Conservation (phyloP, 495 filamentous ascomycete genomes). For the Parachaetomium inaequale region DNA sequence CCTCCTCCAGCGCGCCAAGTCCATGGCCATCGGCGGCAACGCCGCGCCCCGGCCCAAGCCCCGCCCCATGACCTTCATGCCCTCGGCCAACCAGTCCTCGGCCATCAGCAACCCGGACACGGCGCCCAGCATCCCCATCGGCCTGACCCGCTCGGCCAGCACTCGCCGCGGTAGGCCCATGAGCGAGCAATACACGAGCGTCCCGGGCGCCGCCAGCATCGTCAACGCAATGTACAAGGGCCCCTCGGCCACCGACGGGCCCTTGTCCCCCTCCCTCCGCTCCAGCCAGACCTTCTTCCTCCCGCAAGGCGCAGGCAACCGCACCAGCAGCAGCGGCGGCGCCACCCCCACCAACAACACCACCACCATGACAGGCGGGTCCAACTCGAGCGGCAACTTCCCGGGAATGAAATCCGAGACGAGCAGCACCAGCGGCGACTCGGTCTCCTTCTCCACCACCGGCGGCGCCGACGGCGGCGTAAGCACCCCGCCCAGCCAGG, state of each 20-base stretch:
- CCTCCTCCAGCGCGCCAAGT: conserved; percentile 76
- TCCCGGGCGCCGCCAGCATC: conserved; percentile 62
- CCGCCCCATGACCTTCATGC: conserved; percentile 61
- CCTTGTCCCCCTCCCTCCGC: conserved; percentile 53
- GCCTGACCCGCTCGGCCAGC: conserved; percentile 61
- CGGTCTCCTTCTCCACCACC: conserved; percentile 30
- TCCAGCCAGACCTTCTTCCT: conserved; percentile 46
- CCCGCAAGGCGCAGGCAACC: conserved; percentile 47
- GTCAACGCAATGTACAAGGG: conserved; percentile 83
- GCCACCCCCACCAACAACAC: no score
- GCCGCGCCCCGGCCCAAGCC: conserved; percentile 48
- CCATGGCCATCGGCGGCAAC: conserved; percentile 50
- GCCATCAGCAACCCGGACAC: conserved; percentile 65
- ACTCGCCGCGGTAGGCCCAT: conserved; percentile 54
- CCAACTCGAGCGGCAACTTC: conserved; percentile 51
- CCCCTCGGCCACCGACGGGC: conserved; percentile 40
- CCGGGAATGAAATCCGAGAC: conserved; percentile 55
- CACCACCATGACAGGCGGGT: no score
- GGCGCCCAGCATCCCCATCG: conserved; percentile 74
- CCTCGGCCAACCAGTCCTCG: conserved; percentile 36
- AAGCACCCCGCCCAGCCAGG: conserved; percentile 53
- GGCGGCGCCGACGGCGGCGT: conserved; percentile 49
- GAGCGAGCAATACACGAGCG: conserved; percentile 67
- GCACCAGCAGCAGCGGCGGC: conserved; percentile 42
- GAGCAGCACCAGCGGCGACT: conserved; percentile 61